A percentile compares a stretch with the other conserved stretches of the same genome.
These are phyloP conservation scores for Agrostemma githago DNA, from an alignment of 148 eudicot species.

Conservation along the genomic window DNA sequence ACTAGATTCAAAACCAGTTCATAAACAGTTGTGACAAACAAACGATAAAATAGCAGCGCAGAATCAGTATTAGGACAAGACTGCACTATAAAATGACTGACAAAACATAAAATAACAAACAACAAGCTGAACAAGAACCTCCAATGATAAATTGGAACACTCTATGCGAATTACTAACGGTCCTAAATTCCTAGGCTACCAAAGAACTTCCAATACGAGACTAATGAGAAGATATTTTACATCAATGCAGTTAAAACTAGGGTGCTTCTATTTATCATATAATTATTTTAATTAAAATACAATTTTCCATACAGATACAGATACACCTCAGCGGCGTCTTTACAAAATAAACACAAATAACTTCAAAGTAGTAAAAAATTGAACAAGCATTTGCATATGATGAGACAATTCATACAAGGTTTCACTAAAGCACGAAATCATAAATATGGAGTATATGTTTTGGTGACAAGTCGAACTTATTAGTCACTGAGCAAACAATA, in stretches of 20 bases:
- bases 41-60: background rate
- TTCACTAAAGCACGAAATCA: background rate
- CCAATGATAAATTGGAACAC: background rate
- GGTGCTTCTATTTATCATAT: background rate
- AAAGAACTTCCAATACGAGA: background rate
- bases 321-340: background rate
- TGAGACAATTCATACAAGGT: background rate
- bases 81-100: background rate
- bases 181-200: background rate
- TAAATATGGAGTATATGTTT: background rate
- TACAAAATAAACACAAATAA: background rate
- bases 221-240: background rate
- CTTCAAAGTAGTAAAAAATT: background rate
- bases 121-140: conserved; percentile 6
- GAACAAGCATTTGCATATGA: background rate
- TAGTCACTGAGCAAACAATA: background rate
- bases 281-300: background rate
- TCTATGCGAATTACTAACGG: background rate
- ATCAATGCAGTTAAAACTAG: background rate
- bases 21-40: background rate
- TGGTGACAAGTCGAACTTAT: background rate
- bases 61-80: background rate
- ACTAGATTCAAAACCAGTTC: background rate
- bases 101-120: conserved; percentile 6
- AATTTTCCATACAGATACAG: background rate